Percentiles rank a stretch among this genome's conserved stretches.
These are phyloP conservation scores for Knufia petricola DNA, from an alignment of 2,329 filamentous ascomycete genomes.

Conservation along the genomic window DNA sequence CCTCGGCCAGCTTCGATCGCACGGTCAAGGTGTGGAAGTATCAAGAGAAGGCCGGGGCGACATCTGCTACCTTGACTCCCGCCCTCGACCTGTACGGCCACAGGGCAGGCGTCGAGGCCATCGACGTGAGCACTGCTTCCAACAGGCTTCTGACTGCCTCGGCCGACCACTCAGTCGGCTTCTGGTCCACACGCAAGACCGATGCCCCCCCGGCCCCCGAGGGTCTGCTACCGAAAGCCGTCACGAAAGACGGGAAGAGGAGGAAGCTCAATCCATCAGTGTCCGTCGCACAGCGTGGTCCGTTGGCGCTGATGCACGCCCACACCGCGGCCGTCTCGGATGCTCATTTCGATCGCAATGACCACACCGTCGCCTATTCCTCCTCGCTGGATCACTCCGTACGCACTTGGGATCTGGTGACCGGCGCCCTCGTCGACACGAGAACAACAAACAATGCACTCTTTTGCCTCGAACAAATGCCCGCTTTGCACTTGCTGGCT, in stretches of 20 bases:
- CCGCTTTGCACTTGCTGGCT: conserved; percentile 52
- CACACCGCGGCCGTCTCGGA: conserved; percentile 68
- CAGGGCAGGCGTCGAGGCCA: conserved; percentile 60
- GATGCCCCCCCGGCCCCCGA: conserved; percentile 62
- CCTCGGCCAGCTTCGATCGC: conserved; percentile 73
- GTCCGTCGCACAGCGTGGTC: conserved; percentile 59
- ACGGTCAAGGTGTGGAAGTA: conserved; percentile 89
- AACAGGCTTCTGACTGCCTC: conserved; percentile 78
- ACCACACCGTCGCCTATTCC: conserved; percentile 83
- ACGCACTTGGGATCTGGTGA: conserved; percentile 83
- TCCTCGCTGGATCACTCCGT: conserved; percentile 84
- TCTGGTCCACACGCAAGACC: conserved; percentile 76
- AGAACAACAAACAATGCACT: conserved; percentile 76
- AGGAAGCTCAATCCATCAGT: conserved; percentile 60
- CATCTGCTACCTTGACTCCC: conserved; percentile 56
- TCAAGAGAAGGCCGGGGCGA: conserved; percentile 52
- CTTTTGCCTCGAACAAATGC: conserved; percentile 66
- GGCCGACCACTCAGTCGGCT: conserved; percentile 69
- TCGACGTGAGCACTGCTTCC: conserved; percentile 53
- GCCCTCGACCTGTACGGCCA: conserved; percentile 79
- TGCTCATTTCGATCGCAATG: conserved; percentile 73
- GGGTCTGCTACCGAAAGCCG: conserved; percentile 56
- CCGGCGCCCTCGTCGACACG: conserved; percentile 66
- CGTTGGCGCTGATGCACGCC: conserved; percentile 61
- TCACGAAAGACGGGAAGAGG: conserved; percentile 58